Percentiles rank a stretch among this genome's conserved stretches.
Conservation (phyloP, 2,329 filamentous ascomycete genomes). For the Sporothrix globosa region DNA sequence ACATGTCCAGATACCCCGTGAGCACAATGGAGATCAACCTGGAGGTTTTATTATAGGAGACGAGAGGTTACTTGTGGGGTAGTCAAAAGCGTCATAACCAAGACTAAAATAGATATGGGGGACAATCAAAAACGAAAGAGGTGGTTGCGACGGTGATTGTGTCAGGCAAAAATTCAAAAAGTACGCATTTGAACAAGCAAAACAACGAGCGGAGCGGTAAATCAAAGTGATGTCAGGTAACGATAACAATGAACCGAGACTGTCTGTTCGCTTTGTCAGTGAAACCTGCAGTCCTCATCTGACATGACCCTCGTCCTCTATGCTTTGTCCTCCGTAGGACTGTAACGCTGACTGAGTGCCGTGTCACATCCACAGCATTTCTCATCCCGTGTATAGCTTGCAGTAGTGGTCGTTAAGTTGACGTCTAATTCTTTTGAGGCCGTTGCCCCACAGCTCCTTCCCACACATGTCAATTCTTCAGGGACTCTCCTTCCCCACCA, state of each 20-base stretch:
- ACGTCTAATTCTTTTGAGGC: neutral
- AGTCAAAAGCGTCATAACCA: slow-evolving; percentile 5
- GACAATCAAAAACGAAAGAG: neutral
- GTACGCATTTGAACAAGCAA: neutral
- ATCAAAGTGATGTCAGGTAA: neutral
- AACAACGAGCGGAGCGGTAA: neutral
- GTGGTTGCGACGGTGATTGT: neutral
- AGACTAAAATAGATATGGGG: slow-evolving; percentile 3
- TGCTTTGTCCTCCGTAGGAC: no score
- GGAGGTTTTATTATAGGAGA: slow-evolving; percentile 77
- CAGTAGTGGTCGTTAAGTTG: neutral
- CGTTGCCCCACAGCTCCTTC: neutral
- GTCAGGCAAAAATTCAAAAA: neutral
- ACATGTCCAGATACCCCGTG: slow-evolving; percentile 72
- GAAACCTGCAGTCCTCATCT: neutral
- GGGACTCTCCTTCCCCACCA: neutral
- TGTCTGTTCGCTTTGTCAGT: no score
- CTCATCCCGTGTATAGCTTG: no score
- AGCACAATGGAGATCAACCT: slow-evolving; percentile 94
- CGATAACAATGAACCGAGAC: neutral
- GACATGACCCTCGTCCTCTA: neutral
- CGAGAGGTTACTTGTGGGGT: neutral
- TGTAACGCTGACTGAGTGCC: neutral
- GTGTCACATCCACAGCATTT: slow-evolving; percentile 3
- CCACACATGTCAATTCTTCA: neutral